These are phyloP conservation scores for Bassia scoparia DNA, from an alignment of 148 eudicot genomes.

Conservation along the genomic window DNA sequence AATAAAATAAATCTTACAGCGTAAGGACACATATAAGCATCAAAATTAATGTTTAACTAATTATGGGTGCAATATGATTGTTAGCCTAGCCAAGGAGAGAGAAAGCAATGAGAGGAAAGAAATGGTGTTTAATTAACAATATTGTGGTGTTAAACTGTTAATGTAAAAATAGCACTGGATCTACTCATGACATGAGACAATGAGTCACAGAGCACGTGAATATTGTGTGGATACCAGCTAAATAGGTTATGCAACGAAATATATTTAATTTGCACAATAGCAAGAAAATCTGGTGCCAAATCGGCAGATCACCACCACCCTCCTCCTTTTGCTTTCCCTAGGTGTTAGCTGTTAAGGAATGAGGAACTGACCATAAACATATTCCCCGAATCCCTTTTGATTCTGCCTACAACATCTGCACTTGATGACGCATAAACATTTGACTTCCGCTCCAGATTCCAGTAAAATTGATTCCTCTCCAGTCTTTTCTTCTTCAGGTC, in stretches of 20 bases:
- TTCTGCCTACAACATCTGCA: conserved; percentile 33
- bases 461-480: conserved; percentile 57
- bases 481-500: conserved; percentile 56
- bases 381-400: conserved; percentile 72
- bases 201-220: too few relatives aligned
- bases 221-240: too few relatives aligned
- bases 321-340: too few relatives aligned
- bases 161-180: too few relatives aligned
- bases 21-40: neutral
- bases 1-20: too few relatives aligned
- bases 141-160: too few relatives aligned
- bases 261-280: too few relatives aligned
- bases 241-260: too few relatives aligned
- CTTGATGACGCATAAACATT: conserved; percentile 41
- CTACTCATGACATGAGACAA: too few relatives aligned
- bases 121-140: too few relatives aligned
- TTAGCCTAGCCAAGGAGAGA: neutral
- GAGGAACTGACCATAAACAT: conserved; percentile 51
- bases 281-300: too few relatives aligned
- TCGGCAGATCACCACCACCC: too few relatives aligned
- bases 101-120: neutral
- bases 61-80: neutral
- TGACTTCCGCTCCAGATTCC: conserved; percentile 47
- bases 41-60: neutral
- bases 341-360: neutral